Evolutionary conservation across 2,329 filamentous ascomycete genomes (phyloP), one percentile per base, ranked within the genome.

Genomic region (Epichloe hybrida): DNA sequence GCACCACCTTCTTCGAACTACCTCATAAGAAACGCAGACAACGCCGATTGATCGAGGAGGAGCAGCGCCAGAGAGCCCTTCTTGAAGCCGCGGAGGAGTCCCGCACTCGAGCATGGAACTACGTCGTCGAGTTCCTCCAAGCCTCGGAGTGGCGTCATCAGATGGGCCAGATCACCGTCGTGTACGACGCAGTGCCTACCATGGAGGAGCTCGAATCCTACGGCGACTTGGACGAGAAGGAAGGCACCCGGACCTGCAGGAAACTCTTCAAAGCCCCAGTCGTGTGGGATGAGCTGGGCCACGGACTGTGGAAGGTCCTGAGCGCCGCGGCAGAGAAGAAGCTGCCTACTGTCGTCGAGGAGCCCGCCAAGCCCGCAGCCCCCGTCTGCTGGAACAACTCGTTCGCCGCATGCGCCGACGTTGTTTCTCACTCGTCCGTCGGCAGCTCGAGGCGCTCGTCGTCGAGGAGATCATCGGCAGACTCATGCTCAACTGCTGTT

Each of bases 251-350:
- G 38, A 64, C 63, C 39, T 68, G 66, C 53, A 60, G 66, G 36
- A 60, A 62, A 13, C 57, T 68, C 4, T 68, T 68, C 62, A 68
- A 66, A 54, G 66, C 66, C 27, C 62, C 63, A 11, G 65, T 68
- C 39, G 62, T 68, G 37, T 68, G 66, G 66, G 66, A 68, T 50
- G 62, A 67, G 39, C 58, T 68, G 34, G 66, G 66, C 37, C 63
- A 60, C 48, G 59, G 61, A 36, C 59, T 68, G 37, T 68, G 66
- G 66, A 56, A 61, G 55, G 54, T 53, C 20, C 56, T 63, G 21
- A 52, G 53, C 40, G 56, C 50, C 7, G 44, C 55, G 13, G 48
- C 51, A 12, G 54, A 56, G 36, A 54, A 59, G 51, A 51, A 50
- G 37, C 52, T 41, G 34, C 52, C 38, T 54, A 43, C 39, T 45